Base-by-base conservation (phyloP, 1,284 basidiomycete genomes). In the Laetiporus sulphureus region DNA sequence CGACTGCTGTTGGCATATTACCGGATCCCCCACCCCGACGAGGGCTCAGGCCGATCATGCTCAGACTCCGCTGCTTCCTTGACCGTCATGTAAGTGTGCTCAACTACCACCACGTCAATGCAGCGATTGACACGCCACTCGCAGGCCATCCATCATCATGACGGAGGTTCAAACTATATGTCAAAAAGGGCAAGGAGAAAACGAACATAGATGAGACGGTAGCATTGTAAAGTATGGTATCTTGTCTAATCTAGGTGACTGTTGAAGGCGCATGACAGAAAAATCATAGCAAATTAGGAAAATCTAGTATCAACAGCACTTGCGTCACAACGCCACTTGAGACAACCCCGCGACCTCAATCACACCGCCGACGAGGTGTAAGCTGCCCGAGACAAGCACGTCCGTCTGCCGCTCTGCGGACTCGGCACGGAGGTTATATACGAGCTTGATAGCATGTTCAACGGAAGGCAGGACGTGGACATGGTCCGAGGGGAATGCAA, bases 291-390 rank as follows among this genome's bases (percentile, higher is more conserved):
- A n/a, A n/a, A n/a, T n/a, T n/a, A n/a, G n/a, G n/a, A 46, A 31
- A 31, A 37, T 46, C 15, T 25, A 25, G 42, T 35, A 29, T 11
- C 25, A 7, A 8, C 25, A 27, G 25, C 25, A 27, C 8, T 7
- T 13, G 25, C 25, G 8, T 13, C 13, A 63, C 21, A 88, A 64
- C 10, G 82, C 81, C 38, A 73, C 66, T 15, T 77, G 72, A 41
- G 81, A 77, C 45, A 97, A 62, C 18, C 78, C 82, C 6, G 91
- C 87, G 3, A 91, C 91, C 57, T 95, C 92, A 56, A 99, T 90
- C 7, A 95, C 72, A 2, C 96, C 96, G 18, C 96, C 96, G 5
- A 99, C 85, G 12, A 99, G 75, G 65, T 96, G 94, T 52, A 99
- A 63, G 63, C 93, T 97, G 3, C 96, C 96, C 2, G 90, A 77